Conservation (phyloP, 2,329 filamentous ascomycete species). For the Trichoderma sp. region DNA sequence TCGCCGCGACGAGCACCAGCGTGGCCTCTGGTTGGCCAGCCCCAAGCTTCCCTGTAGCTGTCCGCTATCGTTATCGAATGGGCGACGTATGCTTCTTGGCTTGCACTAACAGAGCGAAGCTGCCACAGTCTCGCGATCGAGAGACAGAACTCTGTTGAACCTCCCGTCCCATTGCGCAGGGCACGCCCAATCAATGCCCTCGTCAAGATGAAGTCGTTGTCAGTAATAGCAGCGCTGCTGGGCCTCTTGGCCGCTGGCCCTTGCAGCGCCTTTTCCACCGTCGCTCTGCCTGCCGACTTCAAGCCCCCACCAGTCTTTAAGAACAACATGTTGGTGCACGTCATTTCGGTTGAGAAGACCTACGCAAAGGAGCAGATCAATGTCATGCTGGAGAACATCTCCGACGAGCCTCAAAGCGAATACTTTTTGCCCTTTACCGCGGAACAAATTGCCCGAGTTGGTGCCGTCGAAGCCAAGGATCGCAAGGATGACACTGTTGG, state of each 20-base stretch:
- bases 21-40: constrained; percentile 31
- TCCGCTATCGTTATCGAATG: constrained; percentile 32
- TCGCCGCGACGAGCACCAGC: constrained; percentile 1
- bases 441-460: constrained; percentile 72
- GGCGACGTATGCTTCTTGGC: constrained; percentile 41
- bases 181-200: constrained; percentile 38
- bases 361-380: constrained; percentile 91
- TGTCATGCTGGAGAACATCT: constrained; percentile 89
- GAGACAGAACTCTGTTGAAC: constrained; percentile 20
- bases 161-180: constrained; percentile 26
- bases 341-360: constrained; percentile 89
- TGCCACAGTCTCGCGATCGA: constrained; percentile 23
- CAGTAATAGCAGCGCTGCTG: constrained; percentile 58
- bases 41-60: constrained; percentile 28
- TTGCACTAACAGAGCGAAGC: constrained; percentile 25
- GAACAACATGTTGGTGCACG: constrained; percentile 87
- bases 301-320: constrained; percentile 89
- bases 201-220: constrained; percentile 44
- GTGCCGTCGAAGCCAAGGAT: constrained; percentile 87
- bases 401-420: constrained; percentile 74
- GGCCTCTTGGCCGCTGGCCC: constrained; percentile 56
- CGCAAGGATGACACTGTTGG: constrained; percentile 74
- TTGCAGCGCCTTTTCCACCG: constrained; percentile 53
- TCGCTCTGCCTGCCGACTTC: constrained; percentile 66
- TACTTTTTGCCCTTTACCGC: constrained; percentile 90